phyloP scores from a whole-genome alignment of 2,329 filamentous ascomycete genomes.

The Epichloe hybrida region DNA sequence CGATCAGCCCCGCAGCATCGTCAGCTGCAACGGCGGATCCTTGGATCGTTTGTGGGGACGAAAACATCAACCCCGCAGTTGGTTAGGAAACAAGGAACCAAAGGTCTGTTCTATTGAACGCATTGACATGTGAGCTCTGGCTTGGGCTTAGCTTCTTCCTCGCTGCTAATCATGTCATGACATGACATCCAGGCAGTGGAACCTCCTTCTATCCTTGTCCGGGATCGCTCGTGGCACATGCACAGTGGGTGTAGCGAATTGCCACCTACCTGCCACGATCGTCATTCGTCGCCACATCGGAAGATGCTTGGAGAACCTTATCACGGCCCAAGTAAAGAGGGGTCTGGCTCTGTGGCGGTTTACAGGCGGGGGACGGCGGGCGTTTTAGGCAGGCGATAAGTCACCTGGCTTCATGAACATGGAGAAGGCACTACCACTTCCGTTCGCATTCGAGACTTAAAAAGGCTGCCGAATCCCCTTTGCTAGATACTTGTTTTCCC shows the following conservation, averaged over 20 bases:
- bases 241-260: background rate
- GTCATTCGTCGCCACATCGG: slow-evolving; percentile 5
- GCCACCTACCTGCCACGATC: background rate
- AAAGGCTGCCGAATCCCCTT: background rate
- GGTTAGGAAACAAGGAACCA: no score
- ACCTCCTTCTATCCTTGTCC: background rate
- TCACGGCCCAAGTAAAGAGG: background rate
- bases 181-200: background rate
- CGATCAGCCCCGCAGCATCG: background rate
- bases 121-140: no score
- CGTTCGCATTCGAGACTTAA: background rate
- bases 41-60: no score
- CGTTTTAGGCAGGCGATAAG: background rate
- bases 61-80: no score
- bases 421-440: background rate
- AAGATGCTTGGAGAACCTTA: slow-evolving; percentile 2
- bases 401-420: no score
- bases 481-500: background rate
- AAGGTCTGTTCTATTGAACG: no score
- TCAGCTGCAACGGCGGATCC: no score
- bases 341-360: background rate
- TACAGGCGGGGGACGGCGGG: background rate
- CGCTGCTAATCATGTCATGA: no score
- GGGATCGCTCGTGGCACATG: background rate
- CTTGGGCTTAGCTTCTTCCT: no score